Conservation (phyloP, 495 filamentous ascomycete species). For the Neurospora pannonica region DNA sequence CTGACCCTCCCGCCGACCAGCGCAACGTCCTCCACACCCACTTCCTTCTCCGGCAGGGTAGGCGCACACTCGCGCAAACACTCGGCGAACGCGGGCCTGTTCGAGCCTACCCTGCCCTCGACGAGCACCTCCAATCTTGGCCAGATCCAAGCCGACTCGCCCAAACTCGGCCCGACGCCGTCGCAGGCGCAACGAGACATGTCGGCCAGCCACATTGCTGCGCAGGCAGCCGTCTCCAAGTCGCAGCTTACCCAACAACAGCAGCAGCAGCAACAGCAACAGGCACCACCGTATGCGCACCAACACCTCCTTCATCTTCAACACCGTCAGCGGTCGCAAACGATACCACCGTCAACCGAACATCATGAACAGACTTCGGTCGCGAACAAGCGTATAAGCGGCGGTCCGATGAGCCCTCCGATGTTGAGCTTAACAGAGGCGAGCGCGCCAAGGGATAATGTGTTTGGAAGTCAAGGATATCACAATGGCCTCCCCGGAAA, state of each 20-base stretch:
- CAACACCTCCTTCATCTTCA: constrained; percentile 31
- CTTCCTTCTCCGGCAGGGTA: constrained; percentile 10
- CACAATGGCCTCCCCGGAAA: constrained; percentile 62
- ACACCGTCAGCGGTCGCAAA: constrained; percentile 63
- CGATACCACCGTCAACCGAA: constrained; percentile 39
- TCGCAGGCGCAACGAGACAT: constrained; percentile 21
- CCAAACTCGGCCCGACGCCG: constrained; percentile 34
- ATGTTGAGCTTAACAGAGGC: constrained; percentile 45
- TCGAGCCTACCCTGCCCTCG: constrained; percentile 79
- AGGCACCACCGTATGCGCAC: constrained; percentile 28
- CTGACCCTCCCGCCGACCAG: constrained; percentile 30
- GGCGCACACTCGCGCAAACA: constrained; percentile 41
- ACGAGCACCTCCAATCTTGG: constrained; percentile 43
- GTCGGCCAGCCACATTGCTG: constrained; percentile 77
- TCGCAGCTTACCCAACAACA: constrained; percentile 42
- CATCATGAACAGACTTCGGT: constrained; percentile 24
- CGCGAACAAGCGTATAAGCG: constrained; percentile 31
- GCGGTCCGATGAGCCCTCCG: constrained; percentile 47
- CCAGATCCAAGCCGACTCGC: constrained; percentile 34
- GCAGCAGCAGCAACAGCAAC: constrained; percentile 21
- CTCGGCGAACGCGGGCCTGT: constrained; percentile 75
- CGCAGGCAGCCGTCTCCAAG: constrained; percentile 69
- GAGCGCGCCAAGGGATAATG: constrained; percentile 44
- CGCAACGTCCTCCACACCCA: constrained; percentile 14
- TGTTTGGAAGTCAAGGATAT: constrained; percentile 45